Evolutionary conservation across 257 asterid species (phyloP), one percentile per base, ranked within the genome.

Genomic region (Striga asiatica): DNA sequence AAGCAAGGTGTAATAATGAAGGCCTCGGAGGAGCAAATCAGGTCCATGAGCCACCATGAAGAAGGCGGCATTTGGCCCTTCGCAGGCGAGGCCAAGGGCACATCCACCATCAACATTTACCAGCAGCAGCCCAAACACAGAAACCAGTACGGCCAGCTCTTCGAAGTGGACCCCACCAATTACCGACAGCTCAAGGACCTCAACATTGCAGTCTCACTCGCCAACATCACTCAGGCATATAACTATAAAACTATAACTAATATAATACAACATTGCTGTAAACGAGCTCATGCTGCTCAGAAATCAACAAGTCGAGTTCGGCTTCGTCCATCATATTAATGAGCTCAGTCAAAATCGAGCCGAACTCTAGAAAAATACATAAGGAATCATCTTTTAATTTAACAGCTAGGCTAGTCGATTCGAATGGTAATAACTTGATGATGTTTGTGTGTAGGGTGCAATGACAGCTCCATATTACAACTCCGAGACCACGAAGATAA

Each of bases 21-120:
- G 69, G 93, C 85, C 0, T 72, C 94, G 0, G 57, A 61, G 29
- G 86, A 85, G 72, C 94, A 85, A 50, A 70, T 83, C 38, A 61
- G 62, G 70, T 57, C 71, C 2, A 8, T 85, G 76, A 71, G 88
- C 66, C 82, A 43, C n/a, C 25, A 43, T 8, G 3, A 42, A 9
- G 78, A 71, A 54, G 89, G 84, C 22, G 81, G 83, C 8, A 54
- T 75, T 56, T 85, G 92, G 94, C 92, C 95, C 0, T 82, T 85
- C 29, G 71, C 76, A 1, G 81, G 79, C n/a, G 84, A 74, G 42
- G 62, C 77, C 0, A 72, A 67, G 46, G 68, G 71, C n/a, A 22
- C 67, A 0, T 19, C 71, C 22, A 79, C 78, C 18, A 34, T 72
- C 22, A 79, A 79, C 18, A 34, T 89, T 8, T 76, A 58, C 48